Evolutionary conservation across 2,329 filamentous ascomycete species (phyloP).

Genomic region (Zymoseptoria passerinii): DNA sequence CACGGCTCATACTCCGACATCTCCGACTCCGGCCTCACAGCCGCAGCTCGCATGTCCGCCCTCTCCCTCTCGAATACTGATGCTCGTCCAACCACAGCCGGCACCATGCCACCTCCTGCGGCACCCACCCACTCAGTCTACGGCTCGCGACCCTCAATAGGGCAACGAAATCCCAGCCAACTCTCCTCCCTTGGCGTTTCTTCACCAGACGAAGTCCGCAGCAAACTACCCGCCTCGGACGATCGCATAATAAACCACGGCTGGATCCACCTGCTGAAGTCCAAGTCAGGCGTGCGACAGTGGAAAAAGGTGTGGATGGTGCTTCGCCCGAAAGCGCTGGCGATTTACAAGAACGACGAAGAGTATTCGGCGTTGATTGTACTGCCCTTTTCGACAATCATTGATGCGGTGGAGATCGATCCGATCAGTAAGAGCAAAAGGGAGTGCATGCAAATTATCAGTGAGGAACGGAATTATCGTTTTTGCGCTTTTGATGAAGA

Average conservation of each 20-base stretch:
- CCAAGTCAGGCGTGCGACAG: constrained; percentile 72
- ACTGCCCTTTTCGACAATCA: constrained; percentile 66
- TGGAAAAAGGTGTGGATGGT: constrained; percentile 97
- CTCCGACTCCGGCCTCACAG: constrained; percentile 42
- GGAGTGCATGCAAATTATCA: constrained; percentile 86
- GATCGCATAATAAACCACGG: constrained; percentile 93
- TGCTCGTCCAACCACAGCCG: constrained; percentile 27
- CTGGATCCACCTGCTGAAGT: constrained; percentile 76
- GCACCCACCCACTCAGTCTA: constrained; percentile 29
- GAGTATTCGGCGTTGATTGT: constrained; percentile 86
- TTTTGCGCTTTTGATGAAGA: constrained; percentile 66
- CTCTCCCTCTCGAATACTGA: constrained; percentile 26
- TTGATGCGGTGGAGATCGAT: constrained; percentile 89
- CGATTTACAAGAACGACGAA: constrained; percentile 83
- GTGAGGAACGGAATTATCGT: constrained; percentile 63
- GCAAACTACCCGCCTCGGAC: constrained; percentile 36
- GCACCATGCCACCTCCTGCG: constrained; percentile 18
- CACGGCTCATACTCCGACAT: constrained; percentile 79
- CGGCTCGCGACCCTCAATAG: constrained; percentile 26
- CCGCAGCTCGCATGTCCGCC: constrained; percentile 27
- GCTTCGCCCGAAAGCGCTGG: constrained; percentile 72
- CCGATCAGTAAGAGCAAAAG: constrained; percentile 75
- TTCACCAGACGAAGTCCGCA: constrained; percentile 24
- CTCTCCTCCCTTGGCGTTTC: constrained; percentile 45
- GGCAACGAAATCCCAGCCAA: constrained; percentile 52